phyloP scores from a whole-genome alignment of 495 filamentous ascomycete species.

The Penicillium lagena region DNA sequence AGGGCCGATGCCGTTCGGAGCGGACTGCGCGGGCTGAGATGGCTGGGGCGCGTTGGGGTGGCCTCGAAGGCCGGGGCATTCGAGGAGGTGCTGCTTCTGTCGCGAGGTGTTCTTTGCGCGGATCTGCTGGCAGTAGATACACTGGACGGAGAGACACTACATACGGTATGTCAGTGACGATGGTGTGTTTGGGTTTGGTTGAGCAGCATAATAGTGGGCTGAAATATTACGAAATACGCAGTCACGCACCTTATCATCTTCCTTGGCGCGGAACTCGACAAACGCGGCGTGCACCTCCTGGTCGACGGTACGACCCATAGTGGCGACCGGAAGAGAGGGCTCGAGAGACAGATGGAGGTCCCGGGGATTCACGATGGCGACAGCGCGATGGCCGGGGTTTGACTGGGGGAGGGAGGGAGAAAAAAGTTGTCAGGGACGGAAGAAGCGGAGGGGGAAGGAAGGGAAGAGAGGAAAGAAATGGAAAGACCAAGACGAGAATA shows the following conservation, averaged over 20 bases:
- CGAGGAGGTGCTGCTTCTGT: slow-evolving; percentile 50
- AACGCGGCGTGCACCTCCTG: slow-evolving; percentile 53
- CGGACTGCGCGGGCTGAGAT: slow-evolving; percentile 29
- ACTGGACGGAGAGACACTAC: slow-evolving; percentile 53
- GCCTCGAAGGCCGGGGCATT: slow-evolving; percentile 46
- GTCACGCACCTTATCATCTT: slow-evolving; percentile 54
- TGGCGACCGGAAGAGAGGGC: slow-evolving; percentile 18
- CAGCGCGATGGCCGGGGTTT: neutral
- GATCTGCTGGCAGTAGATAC: slow-evolving; percentile 53
- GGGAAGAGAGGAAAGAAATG: slow-evolving; percentile 17
- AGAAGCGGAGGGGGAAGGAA: slow-evolving; percentile 7
- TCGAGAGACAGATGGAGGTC: slow-evolving; percentile 17
- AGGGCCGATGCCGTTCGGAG: slow-evolving; percentile 38
- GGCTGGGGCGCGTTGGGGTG: slow-evolving; percentile 39
- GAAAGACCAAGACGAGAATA: slow-evolving; percentile 24
- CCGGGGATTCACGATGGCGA: slow-evolving; percentile 2
- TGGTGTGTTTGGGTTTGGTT: slow-evolving; percentile 15
- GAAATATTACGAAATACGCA: slow-evolving; percentile 46
- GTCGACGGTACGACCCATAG: slow-evolving; percentile 52
- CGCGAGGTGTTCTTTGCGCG: slow-evolving; percentile 53
- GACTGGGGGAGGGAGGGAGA: slow-evolving; percentile 1
- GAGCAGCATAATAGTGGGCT: no score
- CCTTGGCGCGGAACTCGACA: slow-evolving; percentile 55
- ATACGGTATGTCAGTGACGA: slow-evolving; percentile 27
- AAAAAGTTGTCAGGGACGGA: slow-evolving; percentile 6